Percentiles rank a stretch among this genome's conserved stretches.
These are phyloP conservation scores for Lactuca saligna DNA, from an alignment of 129 eudicot genomes.

Conservation along the genomic window DNA sequence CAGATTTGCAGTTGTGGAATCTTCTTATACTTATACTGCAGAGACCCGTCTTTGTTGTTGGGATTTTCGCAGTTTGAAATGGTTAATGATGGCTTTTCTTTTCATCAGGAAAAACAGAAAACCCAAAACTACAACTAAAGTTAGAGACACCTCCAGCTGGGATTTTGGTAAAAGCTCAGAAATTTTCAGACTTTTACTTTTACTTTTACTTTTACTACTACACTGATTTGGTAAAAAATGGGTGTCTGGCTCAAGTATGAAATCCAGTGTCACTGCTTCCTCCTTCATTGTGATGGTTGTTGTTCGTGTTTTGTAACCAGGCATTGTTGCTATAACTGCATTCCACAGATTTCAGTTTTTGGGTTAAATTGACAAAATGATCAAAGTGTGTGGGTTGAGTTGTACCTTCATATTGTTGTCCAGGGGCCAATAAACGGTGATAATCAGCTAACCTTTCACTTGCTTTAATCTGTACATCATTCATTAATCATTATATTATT, in stretches of 20 bases:
- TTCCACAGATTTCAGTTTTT: background rate
- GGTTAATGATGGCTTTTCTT: slow-evolving; percentile 44
- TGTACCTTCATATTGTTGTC: slow-evolving; percentile 78
- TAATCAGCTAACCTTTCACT: slow-evolving; percentile 71
- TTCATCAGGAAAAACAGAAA: slow-evolving; percentile 64
- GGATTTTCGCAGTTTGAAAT: slow-evolving; percentile 39
- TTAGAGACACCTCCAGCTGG: slow-evolving; percentile 40
- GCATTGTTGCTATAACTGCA: slow-evolving; percentile 76
- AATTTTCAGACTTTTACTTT: slow-evolving; percentile 16
- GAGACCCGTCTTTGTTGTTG: slow-evolving; percentile 42
- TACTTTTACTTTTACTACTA: background rate
- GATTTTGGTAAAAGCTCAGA: slow-evolving; percentile 40
- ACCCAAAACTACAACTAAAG: slow-evolving; percentile 39
- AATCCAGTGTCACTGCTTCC: slow-evolving; percentile 61
- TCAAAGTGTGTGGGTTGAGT: background rate
- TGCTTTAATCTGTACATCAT: slow-evolving; percentile 60
- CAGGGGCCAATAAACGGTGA: slow-evolving; percentile 78
- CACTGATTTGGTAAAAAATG: slow-evolving; percentile 31
- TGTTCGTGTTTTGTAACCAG: slow-evolving; percentile 73
- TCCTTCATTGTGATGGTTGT: slow-evolving; percentile 55
- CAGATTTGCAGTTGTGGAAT: background rate
- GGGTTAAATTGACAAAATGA: background rate
- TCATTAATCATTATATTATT: background rate
- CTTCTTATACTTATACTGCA: slow-evolving; percentile 31
- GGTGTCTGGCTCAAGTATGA: slow-evolving; percentile 72